Conservation (phyloP, 129 eudicot genomes). For the Gnaphalium uliginosum region DNA sequence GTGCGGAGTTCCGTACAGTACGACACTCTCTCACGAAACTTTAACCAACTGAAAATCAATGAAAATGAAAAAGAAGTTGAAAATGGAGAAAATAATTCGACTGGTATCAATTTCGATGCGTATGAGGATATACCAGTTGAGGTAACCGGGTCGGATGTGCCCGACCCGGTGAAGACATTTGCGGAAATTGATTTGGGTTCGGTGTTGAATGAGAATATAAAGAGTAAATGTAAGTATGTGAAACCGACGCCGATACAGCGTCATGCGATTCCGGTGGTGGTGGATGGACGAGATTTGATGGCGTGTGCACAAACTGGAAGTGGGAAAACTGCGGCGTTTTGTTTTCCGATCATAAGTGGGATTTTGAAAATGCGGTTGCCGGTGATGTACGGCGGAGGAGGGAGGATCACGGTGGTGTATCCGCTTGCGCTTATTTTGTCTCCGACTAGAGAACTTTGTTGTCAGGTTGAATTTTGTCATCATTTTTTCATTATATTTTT, state of each 20-base stretch:
- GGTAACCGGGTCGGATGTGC: slow-evolving; percentile 62
- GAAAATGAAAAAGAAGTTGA: background rate
- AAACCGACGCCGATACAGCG: slow-evolving; percentile 86
- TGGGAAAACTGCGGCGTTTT: slow-evolving; percentile 89
- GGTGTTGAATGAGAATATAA: slow-evolving; percentile 52
- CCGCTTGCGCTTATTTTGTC: slow-evolving; percentile 77
- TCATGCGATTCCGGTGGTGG: slow-evolving; percentile 70
- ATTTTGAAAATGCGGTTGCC: slow-evolving; percentile 35
- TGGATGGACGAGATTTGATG: slow-evolving; percentile 82
- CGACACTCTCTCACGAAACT: background rate
- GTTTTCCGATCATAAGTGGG: slow-evolving; percentile 81
- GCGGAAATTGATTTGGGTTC: slow-evolving; percentile 60
- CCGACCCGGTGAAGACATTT: slow-evolving; percentile 56
- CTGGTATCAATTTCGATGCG: slow-evolving; percentile 61
- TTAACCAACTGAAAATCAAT: slow-evolving; percentile 23
- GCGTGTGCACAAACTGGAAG: slow-evolving; percentile 97
- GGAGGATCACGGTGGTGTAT: slow-evolving; percentile 27
- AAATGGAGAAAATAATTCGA: slow-evolving; percentile 7
- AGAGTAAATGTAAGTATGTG: slow-evolving; percentile 62
- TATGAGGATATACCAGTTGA: slow-evolving; percentile 89
- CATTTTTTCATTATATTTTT: background rate
- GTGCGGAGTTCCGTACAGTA: slow-evolving; percentile 19
- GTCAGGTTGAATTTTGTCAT: slow-evolving; percentile 48
- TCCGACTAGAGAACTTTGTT: slow-evolving; percentile 84
- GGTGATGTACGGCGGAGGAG: slow-evolving; percentile 28